Base-by-base conservation (phyloP, 2,329 filamentous ascomycete species). In the Colletotrichum godetiae region DNA sequence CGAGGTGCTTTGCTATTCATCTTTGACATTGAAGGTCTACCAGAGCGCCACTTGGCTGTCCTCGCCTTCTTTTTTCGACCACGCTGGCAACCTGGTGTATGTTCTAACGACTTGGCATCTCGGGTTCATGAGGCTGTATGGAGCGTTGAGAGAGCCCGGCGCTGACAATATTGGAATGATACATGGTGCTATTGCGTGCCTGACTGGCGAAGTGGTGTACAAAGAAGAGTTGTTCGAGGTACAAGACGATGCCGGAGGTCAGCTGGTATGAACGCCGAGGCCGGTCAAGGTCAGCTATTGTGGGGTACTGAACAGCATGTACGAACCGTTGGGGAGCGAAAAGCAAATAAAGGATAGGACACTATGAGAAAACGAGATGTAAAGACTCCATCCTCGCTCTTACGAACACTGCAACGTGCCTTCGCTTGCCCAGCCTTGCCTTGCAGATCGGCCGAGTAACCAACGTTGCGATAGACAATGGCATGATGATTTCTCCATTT, bases 401-500 rank as follows among this genome's bases (percentile, higher is more conserved):
- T 46, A 56, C 53, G 29, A 52, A 49, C 31, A 42, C 27, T n/a
- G 61, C 61, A 37, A 53, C 13, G 29, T 53, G 46, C 37, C 37
- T 61, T 61, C 27, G 33, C 7, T n/a, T 61, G 15, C 61, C 61
- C 52, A 27, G 29, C 61, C 29, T 60, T 70, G 67, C 67, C 56
- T 71, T 65, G 67, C 67, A 73, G 56, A 61, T 71, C 35, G 62
- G 49, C 56, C 67, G 61, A 65, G 60, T 13, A 52, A 61, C 49
- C 53, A 19, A 56, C 59, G 61, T 42, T 22, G 67, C n/a, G 61
- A 35, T 52, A 10, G 59, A 29, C 24, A 24, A 35, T 58, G 29
- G 60, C 27, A 57, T 52, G 49, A 66, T 71, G 6, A 33, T n/a
- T 22, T 42, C 29, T 24, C 27, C 4, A 15, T 24, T 64, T 19